Percentiles rank a stretch among this genome's conserved stretches.
Evolutionary conservation across 805 yeast genomes (phyloP).

Genomic region (Yamadazyma phyllophila): DNA sequence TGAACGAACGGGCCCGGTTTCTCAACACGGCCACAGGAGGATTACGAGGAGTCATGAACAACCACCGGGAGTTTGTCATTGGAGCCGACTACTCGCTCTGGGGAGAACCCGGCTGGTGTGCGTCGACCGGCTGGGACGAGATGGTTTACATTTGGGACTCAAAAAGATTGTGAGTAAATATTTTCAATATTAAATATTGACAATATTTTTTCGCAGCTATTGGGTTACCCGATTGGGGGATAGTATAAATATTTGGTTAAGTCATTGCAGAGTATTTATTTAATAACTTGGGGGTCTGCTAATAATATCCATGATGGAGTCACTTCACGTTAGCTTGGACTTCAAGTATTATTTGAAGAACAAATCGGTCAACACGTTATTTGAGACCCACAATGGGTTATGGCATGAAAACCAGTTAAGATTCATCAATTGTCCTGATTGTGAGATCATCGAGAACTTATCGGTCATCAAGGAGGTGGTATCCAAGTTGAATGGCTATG

Average conservation of each 20-base stretch:
- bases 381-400: conserved; percentile 31
- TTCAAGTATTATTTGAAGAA: conserved; percentile 13
- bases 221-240: conserved; percentile 13
- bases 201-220: not conserved
- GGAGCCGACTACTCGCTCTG: conserved; percentile 95
- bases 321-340: conserved; percentile 12
- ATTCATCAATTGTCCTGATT: conserved; percentile 7
- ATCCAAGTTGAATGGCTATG: conserved; percentile 15
- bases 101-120: conserved; percentile 96
- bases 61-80: conserved; percentile 84
- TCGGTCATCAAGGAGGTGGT: conserved; percentile 16
- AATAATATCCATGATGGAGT: conserved; percentile 10
- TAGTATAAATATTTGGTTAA: conserved; percentile 6
- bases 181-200: not conserved
- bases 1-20: conserved; percentile 55
- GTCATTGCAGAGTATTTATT: not conserved
- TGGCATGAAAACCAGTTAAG: conserved; percentile 24
- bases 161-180: conserved; percentile 29
- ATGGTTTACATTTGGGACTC: conserved; percentile 89
- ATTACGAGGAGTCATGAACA: conserved; percentile 55
- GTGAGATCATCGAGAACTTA: conserved; percentile 29
- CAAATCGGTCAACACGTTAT: conserved; percentile 2
- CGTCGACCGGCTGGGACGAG: conserved; percentile 96
- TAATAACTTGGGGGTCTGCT: not conserved
- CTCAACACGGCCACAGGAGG: conserved; percentile 45